A percentile compares a stretch with the other conserved stretches of the same genome.
phyloP scores from a whole-genome alignment of 495 filamentous ascomycete genomes.

The Podospora anserina region DNA sequence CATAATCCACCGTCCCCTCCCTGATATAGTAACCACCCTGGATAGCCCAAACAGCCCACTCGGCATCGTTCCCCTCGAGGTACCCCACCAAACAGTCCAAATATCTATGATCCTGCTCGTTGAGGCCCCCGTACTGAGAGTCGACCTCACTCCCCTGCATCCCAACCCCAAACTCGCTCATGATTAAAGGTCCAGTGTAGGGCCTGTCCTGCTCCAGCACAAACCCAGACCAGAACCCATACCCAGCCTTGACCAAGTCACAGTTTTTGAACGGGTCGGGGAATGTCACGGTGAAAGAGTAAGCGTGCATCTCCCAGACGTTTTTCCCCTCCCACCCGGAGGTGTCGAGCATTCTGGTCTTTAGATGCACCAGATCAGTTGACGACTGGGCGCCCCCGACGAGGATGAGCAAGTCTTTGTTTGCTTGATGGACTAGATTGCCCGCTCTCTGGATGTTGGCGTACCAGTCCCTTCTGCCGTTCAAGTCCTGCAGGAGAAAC shows the following conservation, averaged over 20 bases:
- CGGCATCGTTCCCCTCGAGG: constrained; percentile 45
- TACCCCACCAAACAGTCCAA: constrained; percentile 45
- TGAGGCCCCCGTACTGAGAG: constrained; percentile 29
- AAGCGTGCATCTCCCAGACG: constrained; percentile 54
- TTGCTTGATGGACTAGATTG: constrained; percentile 38
- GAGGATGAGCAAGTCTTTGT: constrained; percentile 44
- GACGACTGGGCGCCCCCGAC: constrained; percentile 46
- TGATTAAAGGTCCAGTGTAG: constrained; percentile 47
- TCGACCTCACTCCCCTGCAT: constrained; percentile 35
- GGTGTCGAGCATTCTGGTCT: constrained; percentile 37
- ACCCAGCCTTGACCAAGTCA: constrained; percentile 36
- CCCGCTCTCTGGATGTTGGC: constrained; percentile 41
- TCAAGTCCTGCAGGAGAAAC: constrained; percentile 39
- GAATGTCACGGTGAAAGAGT: constrained; percentile 48
- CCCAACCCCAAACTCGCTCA: constrained; percentile 51
- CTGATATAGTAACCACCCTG: constrained; percentile 51
- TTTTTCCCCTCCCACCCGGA: constrained; percentile 42
- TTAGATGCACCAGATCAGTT: constrained; percentile 45
- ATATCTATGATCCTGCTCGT: constrained; percentile 36
- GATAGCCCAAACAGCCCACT: constrained; percentile 51
- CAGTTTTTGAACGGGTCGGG: constrained; percentile 39
- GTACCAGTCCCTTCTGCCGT: constrained; percentile 47
- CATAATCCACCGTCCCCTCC: constrained; percentile 38
- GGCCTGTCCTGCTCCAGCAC: constrained; percentile 41
- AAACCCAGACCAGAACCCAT: constrained; percentile 44